Evolutionary conservation across 495 filamentous ascomycete species (phyloP), one percentile per base, ranked within the genome.

Genomic region (Penicillium nucicola): DNA sequence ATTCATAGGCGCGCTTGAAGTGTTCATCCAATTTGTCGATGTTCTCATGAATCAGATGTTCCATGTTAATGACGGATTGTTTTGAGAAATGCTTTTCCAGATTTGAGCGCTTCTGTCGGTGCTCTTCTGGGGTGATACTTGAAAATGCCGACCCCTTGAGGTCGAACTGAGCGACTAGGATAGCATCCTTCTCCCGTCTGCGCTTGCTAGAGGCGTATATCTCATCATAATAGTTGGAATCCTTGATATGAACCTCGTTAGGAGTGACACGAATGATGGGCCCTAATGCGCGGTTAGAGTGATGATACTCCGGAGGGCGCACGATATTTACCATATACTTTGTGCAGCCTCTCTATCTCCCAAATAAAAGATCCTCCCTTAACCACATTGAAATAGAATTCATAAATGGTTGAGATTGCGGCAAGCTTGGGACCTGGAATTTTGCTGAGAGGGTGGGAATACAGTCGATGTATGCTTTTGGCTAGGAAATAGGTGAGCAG

Each of bases 181-280:
- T 5, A 1, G 39, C 28, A 17, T 62, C 53, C 32, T 70, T 70
- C 15, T 71, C 65, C 9, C 67, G 58, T 13, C 45, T 44, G 7
- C 56, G 51, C 2, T 49, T 38, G 37, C 43, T 50, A 0, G 55
- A 51, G 12, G 69, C 50, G 14, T 68, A 70, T 3, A 74, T 61
- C 12, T 68, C 62, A 5, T 69, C 64, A 45, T 70, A 73, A 19
- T 64, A 73, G n/a, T 44, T 45, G 0, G 65, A 51, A 25, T 74
- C 71, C n/a, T 65, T 66, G 45, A 72, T 60, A 43, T 77, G 75
- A 3, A 84, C 48, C 50, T 83, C 78, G 13, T 65, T 34, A 0
- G 81, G 81, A 20, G 62, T 74, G 32, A 83, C 66, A 5, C 81
- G 72, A 15, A 83, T 57, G 40, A 83, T 77, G 1, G 80, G 77